Evolutionary conservation across 257 asterid species (phyloP), one percentile per base, ranked within the genome.

Genomic region (Scutellaria galericulata): DNA sequence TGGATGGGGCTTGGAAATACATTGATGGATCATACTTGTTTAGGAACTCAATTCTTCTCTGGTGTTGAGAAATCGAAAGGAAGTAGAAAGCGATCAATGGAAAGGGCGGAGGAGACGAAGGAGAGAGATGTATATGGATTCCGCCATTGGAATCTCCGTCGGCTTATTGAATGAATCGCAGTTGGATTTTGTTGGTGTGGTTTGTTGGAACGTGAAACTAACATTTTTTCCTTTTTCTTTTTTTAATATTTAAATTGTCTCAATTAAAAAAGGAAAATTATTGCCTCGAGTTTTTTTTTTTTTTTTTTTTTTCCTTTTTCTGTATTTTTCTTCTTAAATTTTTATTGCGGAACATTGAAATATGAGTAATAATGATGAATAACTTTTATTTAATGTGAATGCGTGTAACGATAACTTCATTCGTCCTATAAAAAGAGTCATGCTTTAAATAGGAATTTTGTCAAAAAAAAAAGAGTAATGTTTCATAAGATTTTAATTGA

Each of bases 141-240:
- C 68, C 71, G 69, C 44, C 79, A 72, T 82, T 72, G 86, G 74
- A 73, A 70, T 73, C 75, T 79, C 84, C 86, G 86, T 72, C 78
- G 64, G 44, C 68, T 15, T 39, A 44, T 73, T 59, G 9, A 68
- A 11, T 59, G 9, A 68, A 11, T 39, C 56, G 47, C 60, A 10
- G 75, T 63, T 70, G 76, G 57, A 37, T 50, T 50, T 67, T 47
- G 37, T 59, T 14, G 65, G 58, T 3, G 10, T 18, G 70, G 44
- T 2, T 40, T 14, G 52, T 10, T 15, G 37, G 27, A 24, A 5
- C 1, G 2, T 6, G 6, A 8, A 8, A 31, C 2, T 5, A 37
- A n/a, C 10, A 1, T 3, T 13, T 10, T 27, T 8, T n/a, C 2
- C 1, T 11, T 56, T 24, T 1, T 0, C 7, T 4, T n/a, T 7